phyloP scores from a whole-genome alignment of 2,329 filamentous ascomycete species.

The Apiospora arundinis region DNA sequence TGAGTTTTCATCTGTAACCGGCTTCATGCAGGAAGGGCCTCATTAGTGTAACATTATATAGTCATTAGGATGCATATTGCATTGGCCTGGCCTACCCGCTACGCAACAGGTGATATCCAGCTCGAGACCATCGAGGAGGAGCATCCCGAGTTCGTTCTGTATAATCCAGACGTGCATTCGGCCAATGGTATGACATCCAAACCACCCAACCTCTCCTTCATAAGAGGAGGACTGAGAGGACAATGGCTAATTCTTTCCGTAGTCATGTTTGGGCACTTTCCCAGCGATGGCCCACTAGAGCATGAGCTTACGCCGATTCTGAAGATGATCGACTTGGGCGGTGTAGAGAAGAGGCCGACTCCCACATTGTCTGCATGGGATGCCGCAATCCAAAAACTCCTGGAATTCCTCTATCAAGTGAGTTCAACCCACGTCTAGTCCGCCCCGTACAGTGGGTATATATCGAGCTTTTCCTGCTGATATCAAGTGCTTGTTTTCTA shows the following conservation, averaged over 20 bases:
- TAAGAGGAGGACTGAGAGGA: too few species aligned
- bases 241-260: neutral
- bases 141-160: neutral
- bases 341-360: neutral
- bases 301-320: slow-evolving; percentile 19
- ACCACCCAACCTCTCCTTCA: neutral
- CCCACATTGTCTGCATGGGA: neutral
- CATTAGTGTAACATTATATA: neutral
- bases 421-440: neutral
- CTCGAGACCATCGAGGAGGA: neutral
- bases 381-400: too few species aligned
- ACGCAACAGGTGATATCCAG: neutral
- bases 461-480: neutral
- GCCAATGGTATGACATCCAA: neutral
- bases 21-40: too few species aligned
- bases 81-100: neutral
- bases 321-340: slow-evolving; percentile 22
- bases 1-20: neutral
- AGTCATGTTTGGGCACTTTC: slow-evolving; percentile 21
- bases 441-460: neutral
- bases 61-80: slow-evolving; percentile 14
- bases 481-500: neutral
- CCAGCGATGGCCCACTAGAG: neutral
- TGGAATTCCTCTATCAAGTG: neutral
- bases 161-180: neutral